Base-by-base conservation (phyloP, 805 yeast genomes). In the Yarrowia keelungensis region DNA sequence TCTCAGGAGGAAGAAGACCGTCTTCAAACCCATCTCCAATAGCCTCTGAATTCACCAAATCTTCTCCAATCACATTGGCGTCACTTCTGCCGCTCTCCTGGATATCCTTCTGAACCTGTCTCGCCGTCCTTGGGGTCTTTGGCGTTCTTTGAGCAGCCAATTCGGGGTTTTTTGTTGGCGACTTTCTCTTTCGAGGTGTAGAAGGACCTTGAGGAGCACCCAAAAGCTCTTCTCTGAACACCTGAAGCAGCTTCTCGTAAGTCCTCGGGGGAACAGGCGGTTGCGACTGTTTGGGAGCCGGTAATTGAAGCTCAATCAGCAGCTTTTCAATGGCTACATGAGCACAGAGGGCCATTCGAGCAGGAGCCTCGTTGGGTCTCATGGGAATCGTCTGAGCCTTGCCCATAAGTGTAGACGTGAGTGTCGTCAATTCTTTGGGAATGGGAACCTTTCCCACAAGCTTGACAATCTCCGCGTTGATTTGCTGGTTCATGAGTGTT, bases 311-410 rank as follows among this genome's bases (percentile, higher is more conserved):
- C 15, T 58, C 47, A 12, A 38, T 69, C 42, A 61, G 16, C 35
- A 69, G 59, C 43, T 65, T 62, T 41, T 74, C 76, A 35, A 72
- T 62, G 11, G 76, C 76, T 42, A 74, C 47, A 14, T 73, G 72
- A 10, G 72, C 70, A 62, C 75, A 71, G 8, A 74, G 43, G 10
- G 69, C 67, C 62, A 67, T 51, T 35, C 75, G 62, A 5, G 75
- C 75, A 3, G 73, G 69, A 22, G 73, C 74, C 61, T 73, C 75
- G 11, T 68, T 70, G 5, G 76, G 74, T 46, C 67, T 69, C 61
- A 74, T 47, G 11, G 67, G 56, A 16, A 62, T 62, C 3, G 56
- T 62, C 39, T 62, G 47, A 3, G 67, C 67, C 39, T 49, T 47
- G 14, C 46, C 56, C 46, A 62, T 32, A 14, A 62, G 56, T 11